Evolutionary conservation across 176 grass and related monocot genomes (phyloP).

Genomic region (Triticum timopheevii): DNA sequence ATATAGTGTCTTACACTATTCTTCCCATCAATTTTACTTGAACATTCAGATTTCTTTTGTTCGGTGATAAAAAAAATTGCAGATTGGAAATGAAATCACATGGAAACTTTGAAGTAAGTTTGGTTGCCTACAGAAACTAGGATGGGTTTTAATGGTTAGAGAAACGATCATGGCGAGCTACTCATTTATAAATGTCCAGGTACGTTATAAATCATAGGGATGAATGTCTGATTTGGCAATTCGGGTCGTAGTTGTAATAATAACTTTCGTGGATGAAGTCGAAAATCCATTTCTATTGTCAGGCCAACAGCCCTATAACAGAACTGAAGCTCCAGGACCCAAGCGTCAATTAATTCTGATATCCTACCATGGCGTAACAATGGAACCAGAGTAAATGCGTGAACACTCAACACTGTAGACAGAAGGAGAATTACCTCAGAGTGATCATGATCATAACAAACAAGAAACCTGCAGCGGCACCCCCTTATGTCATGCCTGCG

Average conservation of each 20-base stretch:
- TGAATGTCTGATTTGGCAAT: neutral
- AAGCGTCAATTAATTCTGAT: too few relatives aligned
- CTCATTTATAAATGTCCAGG: neutral
- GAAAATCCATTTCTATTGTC: neutral
- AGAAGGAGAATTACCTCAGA: conserved; percentile 54
- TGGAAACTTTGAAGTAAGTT: neutral
- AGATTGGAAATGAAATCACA: neutral
- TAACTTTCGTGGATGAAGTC: too few relatives aligned
- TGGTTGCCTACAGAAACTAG: neutral
- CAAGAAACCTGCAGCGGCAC: conserved; percentile 80
- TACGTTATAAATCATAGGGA: neutral
- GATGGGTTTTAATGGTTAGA: neutral
- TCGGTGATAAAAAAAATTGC: neutral
- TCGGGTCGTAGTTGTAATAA: neutral
- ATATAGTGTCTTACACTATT: neutral
- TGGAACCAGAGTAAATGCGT: neutral
- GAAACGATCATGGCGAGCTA: neutral
- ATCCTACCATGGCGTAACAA: neutral
- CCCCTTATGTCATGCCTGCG: conserved; percentile 76
- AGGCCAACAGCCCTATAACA: neutral
- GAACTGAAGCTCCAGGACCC: neutral
- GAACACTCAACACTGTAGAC: neutral
- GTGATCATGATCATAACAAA: conserved; percentile 75
- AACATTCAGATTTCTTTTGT: neutral
- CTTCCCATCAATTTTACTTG: neutral